phyloP scores from a whole-genome alignment of 345 rosid species.

The Moricandia arvensis region DNA sequence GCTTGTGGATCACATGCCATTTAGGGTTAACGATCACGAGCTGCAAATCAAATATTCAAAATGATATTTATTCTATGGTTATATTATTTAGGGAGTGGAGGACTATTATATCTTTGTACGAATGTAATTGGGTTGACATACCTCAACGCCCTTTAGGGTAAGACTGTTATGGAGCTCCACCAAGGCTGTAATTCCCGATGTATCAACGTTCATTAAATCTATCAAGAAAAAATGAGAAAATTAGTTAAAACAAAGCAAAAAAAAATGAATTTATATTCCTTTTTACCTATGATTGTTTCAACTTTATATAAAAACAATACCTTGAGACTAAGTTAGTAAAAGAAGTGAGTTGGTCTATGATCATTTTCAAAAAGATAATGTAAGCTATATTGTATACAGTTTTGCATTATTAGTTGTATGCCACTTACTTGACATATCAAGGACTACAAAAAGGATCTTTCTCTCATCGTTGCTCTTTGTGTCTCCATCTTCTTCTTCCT shows the following conservation, averaged over 20 bases:
- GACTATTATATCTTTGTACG: neutral
- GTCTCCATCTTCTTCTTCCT: conserved; percentile 41
- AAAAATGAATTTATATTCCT: neutral
- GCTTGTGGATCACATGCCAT: conserved; percentile 84
- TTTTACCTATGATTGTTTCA: neutral
- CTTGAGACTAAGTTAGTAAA: no score
- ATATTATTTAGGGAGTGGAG: no score
- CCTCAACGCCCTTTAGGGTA: conserved; percentile 52
- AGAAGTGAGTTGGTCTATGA: neutral
- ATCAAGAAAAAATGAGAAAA: no score
- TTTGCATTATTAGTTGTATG: neutral
- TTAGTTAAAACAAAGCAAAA: no score
- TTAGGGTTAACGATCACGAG: conserved; percentile 69
- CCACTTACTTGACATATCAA: conserved; percentile 87
- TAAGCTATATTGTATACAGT: neutral
- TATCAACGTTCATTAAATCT: conserved; percentile 73
- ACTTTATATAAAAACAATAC: no score
- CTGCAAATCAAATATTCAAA: conserved; percentile 33
- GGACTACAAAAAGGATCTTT: conserved; percentile 53
- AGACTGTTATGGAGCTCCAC: conserved; percentile 61
- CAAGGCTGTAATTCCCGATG: conserved; percentile 74
- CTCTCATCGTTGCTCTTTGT: conserved; percentile 26
- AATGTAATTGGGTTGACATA: conserved; percentile 34
- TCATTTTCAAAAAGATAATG: neutral
- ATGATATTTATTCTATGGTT: neutral